These are phyloP conservation scores for Colletotrichum plurivorum DNA, from an alignment of 2,329 filamentous ascomycete species.

Conservation along the genomic window DNA sequence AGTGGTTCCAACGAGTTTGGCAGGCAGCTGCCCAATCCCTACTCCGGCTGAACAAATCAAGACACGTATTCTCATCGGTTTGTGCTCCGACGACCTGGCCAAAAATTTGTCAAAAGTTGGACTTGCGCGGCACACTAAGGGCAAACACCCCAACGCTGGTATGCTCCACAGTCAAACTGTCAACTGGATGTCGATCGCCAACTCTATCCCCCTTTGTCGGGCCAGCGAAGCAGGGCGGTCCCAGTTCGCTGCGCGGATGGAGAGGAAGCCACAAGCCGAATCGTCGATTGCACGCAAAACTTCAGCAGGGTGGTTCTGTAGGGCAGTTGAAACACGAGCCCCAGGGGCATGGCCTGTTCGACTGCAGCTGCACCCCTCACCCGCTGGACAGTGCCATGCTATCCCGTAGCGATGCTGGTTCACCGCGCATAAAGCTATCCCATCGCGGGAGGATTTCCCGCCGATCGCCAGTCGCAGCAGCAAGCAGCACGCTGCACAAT, in stretches of 20 bases:
- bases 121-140: conserved; percentile 23
- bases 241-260: conserved; percentile 23
- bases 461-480: conserved; percentile 20
- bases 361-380: conserved; percentile 34
- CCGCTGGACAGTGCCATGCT: conserved; percentile 29
- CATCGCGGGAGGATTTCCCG: conserved; percentile 10
- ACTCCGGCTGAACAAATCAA: conserved; percentile 16
- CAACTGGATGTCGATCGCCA: conserved; percentile 34
- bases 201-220: conserved; percentile 29
- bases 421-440: conserved; percentile 34
- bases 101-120: not conserved
- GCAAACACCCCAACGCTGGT: conserved; percentile 30
- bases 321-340: conserved; percentile 31
- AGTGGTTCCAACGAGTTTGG: conserved; percentile 8
- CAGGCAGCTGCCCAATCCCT: conserved; percentile 1
- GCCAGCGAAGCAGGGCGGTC: conserved; percentile 16
- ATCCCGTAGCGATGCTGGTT: conserved; percentile 29
- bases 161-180: conserved; percentile 24
- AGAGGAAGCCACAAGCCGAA: conserved; percentile 21
- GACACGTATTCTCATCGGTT: conserved; percentile 16
- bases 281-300: conserved; percentile 30
- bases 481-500: not conserved
- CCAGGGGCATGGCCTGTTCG: conserved; percentile 33
- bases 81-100: conserved; percentile 28
- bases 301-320: conserved; percentile 30